Evolutionary conservation across 2,329 filamentous ascomycete species (phyloP), one percentile per base, ranked within the genome.

Genomic region (Colletotrichum australisinense): DNA sequence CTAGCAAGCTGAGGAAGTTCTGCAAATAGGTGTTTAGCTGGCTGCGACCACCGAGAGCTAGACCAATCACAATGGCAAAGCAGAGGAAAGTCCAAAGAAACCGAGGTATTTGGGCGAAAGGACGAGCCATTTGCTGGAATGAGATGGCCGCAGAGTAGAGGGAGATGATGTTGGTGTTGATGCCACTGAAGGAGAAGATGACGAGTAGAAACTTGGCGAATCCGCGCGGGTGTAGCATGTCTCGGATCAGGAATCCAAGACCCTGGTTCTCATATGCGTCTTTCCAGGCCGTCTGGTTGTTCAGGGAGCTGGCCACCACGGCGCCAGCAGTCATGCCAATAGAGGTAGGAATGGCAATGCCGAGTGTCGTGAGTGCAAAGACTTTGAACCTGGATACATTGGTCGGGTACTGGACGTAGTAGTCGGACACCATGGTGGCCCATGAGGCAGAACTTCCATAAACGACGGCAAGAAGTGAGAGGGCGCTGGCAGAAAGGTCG

Each of bases 401-500:
- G 16, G 42, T 46, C 16, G 42, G 42, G 42, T 46, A 46, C 14
- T 46, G 16, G 42, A 46, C 42, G 16, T 46, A 46, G 42, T 46
- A 46, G 16, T 46, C 42, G 6, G 52, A 55, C 2, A 55, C 52
- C 24, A 87, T 85, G n/a, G 83, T 83, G 65, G 80, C 82, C 86
- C 86, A 88, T 14, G 85, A 86, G 5, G 85, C 84, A n/a, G 84
- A 86, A 4, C 82, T 85, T 38, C 86, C 86, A 77, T 88, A 88
- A 63, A 87, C 78, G 59, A 86, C 80, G 32, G 85, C 83, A 63
- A 88, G 79, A 8, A 88, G 77, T 58, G 78, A 85, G 63, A 88
- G 81, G 7, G 84, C 79, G 2, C 78, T 80, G 26, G 83, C 86
- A 24, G 82, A 81, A 9, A 83, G 80, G 2, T 81, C 81, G 5